These are phyloP conservation scores for Curvularia eragrostidis DNA, from an alignment of 2,329 filamentous ascomycete genomes.

Conservation along the genomic window DNA sequence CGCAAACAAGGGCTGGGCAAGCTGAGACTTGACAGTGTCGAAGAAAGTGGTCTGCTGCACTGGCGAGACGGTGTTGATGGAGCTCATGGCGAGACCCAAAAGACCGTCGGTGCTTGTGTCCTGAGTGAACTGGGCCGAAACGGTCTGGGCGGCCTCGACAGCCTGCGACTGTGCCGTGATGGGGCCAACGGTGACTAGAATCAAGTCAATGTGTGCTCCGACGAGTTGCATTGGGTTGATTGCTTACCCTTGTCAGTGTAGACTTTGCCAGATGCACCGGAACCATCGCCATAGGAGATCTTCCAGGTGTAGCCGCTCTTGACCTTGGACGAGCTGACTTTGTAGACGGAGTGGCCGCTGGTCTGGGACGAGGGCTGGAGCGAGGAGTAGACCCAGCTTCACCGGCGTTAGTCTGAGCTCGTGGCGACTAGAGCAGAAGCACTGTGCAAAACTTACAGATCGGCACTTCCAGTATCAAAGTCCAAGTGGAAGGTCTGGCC, in stretches of 20 bases:
- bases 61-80: constrained; percentile 64
- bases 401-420: neutral
- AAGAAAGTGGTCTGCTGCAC: constrained; percentile 64
- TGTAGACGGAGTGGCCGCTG: constrained; percentile 65
- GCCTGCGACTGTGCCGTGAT: constrained; percentile 67
- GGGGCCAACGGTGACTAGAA: constrained; percentile 63
- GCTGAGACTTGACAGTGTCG: constrained; percentile 61
- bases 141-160: constrained; percentile 67
- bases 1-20: constrained; percentile 64
- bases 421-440: neutral
- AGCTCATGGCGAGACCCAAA: constrained; percentile 66
- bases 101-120: constrained; percentile 65
- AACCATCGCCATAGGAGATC: constrained; percentile 71
- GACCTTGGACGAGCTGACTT: constrained; percentile 56
- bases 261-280: constrained; percentile 67
- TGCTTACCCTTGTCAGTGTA: constrained; percentile 63
- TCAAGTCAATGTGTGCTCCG: neutral
- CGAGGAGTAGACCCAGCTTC: constrained; percentile 70
- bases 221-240: neutral
- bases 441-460: constrained; percentile 53
- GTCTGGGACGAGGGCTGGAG: constrained; percentile 60
- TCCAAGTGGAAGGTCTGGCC: constrained; percentile 69
- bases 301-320: constrained; percentile 62
- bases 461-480: constrained; percentile 73
- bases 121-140: constrained; percentile 61